Evolutionary conservation across 2,329 filamentous ascomycete species (phyloP), one percentile per base, ranked within the genome.

Genomic region (Botryotinia calthae): DNA sequence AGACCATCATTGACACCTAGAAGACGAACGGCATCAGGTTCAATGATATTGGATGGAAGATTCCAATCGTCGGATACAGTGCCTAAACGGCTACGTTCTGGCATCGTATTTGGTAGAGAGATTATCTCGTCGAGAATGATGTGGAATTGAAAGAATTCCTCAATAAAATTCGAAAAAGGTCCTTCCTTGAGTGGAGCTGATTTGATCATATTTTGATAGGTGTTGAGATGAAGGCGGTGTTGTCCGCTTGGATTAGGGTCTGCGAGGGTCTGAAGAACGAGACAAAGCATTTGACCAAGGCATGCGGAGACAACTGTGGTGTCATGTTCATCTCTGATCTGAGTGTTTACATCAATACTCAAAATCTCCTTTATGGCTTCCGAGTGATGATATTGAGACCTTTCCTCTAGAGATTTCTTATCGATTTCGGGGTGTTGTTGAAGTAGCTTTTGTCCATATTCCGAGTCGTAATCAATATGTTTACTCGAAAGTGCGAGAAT

Each of bases 111-210:
- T 9, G 81, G 74, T 82, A 83, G 25, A 84, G 84, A 85, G 69
- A 91, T 83, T 2, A 91, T 82, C 74, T 90, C 88, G 77, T 91
- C 88, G n/a, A 88, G 88, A 74, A 86, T 88, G 58, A 90, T 88
- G 81, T 96, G 93, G 78, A 96, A 97, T 80, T 94, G 91, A 81
- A 97, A 95, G 82, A 97, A 95, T 80, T 91, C 89, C 74, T 89
- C 84, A 73, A 90, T 88, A 77, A 91, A 90, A 68, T 93, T 90
- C 75, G 91, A 90, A 79, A 96, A 94, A 34, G 89, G 88, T 31
- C 89, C 82, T 86, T 94, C 84, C 79, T 88, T 79, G 70, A 91
- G 85, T 79, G 89, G 89, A 2, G 84, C 86, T 72, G 86, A 83
- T 59, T 85, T 85, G n/a, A 95, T 89, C 73, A 97, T 86, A 72